Percentiles rank a stretch among this genome's conserved stretches.
Evolutionary conservation across 2,329 filamentous ascomycete species (phyloP).

Genomic region (Chaetomium globosum): DNA sequence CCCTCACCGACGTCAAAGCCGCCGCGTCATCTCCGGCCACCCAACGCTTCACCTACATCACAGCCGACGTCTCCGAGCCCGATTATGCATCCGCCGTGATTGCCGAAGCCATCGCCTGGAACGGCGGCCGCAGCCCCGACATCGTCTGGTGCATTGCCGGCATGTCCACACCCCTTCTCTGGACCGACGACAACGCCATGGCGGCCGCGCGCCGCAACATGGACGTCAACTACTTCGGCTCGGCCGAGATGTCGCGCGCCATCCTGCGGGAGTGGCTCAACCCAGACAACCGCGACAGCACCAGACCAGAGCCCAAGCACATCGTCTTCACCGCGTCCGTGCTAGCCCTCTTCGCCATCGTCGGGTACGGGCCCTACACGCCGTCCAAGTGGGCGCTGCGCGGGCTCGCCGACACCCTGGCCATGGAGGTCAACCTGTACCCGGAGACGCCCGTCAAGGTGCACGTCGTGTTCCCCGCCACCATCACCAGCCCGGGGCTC

Average conservation of each 20-base stretch:
- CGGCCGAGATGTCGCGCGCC: conserved; percentile 82
- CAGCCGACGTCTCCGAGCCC: conserved; percentile 74
- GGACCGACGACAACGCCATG: conserved; percentile 74
- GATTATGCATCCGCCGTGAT: conserved; percentile 72
- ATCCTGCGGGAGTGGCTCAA: conserved; percentile 74
- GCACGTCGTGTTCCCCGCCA: conserved; percentile 81
- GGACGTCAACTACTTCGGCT: conserved; percentile 90
- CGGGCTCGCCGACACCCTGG: conserved; percentile 78
- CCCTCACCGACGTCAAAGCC: conserved; percentile 67
- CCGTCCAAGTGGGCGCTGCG: conserved; percentile 85
- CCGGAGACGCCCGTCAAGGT: conserved; percentile 71
- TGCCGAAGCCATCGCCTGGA: conserved; percentile 75
- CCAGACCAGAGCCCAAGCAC: conserved; percentile 63
- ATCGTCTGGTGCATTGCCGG: conserved; percentile 92
- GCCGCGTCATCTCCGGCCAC: conserved; percentile 64
- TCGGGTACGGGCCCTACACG: conserved; percentile 81
- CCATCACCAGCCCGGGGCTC: conserved; percentile 75
- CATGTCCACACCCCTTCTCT: conserved; percentile 71
- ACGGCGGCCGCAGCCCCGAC: conserved; percentile 71
- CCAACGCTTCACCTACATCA: conserved; percentile 82
- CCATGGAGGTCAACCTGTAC: conserved; percentile 84
- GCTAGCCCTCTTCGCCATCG: conserved; percentile 72
- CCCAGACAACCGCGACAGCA: conserved; percentile 46
- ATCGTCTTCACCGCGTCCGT: conserved; percentile 85
- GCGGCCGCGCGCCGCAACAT: conserved; percentile 73